These are phyloP conservation scores for Populus hybrid DNA, from an alignment of 441 rosid genomes.

Conservation along the genomic window DNA sequence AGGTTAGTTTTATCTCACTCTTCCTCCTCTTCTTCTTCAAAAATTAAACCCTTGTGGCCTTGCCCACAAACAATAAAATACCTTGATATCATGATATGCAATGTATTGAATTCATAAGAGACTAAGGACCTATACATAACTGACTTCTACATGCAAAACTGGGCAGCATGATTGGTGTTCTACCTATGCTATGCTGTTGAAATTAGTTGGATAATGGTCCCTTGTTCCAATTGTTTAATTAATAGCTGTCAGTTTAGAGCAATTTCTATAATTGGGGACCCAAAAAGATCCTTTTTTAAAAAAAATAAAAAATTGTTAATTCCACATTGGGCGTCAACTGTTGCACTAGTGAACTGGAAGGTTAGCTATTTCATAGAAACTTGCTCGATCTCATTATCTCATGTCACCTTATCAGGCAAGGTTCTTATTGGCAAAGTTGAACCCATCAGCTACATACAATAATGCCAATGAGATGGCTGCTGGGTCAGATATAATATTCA, in stretches of 20 bases:
- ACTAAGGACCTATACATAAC: not conserved
- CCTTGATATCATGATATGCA: not conserved
- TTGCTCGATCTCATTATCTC: constrained; percentile 1
- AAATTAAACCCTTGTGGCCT: not conserved
- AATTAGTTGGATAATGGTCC: not conserved
- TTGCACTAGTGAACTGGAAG: not conserved
- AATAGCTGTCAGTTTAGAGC: not conserved
- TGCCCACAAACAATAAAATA: not conserved
- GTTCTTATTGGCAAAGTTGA: constrained; percentile 94
- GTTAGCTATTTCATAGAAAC: not conserved
- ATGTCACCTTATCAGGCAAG: constrained; percentile 59
- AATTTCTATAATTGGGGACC: not conserved
- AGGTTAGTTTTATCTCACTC: constrained; percentile 45
- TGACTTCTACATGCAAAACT: not conserved
- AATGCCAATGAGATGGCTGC: constrained; percentile 72
- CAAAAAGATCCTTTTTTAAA: not conserved
- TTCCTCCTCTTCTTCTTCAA: not conserved
- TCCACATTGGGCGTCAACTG: not conserved
- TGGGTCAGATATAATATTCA: constrained; percentile 89
- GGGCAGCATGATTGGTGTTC: not conserved
- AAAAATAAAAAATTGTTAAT: no score
- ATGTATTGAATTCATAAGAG: not conserved
- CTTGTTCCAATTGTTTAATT: not conserved
- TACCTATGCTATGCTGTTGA: not conserved
- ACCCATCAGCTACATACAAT: constrained; percentile 98